Percentiles rank a stretch among this genome's conserved stretches.
These are phyloP conservation scores for Curvularia eragrostidis DNA, from an alignment of 2,329 filamentous ascomycete species.

Conservation along the genomic window DNA sequence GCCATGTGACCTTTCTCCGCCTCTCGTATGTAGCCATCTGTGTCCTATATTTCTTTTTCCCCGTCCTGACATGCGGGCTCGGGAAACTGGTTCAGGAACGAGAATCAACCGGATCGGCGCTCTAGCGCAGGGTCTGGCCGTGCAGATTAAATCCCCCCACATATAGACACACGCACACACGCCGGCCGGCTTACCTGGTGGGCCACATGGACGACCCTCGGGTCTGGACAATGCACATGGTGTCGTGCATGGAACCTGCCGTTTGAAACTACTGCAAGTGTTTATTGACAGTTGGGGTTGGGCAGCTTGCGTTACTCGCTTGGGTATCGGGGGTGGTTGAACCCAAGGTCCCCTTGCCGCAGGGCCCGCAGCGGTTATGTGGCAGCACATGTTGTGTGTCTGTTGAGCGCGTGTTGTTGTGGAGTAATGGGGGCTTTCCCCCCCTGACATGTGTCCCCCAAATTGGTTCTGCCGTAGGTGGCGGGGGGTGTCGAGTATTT, in stretches of 20 bases:
- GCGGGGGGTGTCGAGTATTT: background rate
- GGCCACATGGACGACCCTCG: background rate
- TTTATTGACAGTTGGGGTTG: conserved; percentile 14
- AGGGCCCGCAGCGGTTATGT: conserved; percentile 2
- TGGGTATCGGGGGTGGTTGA: background rate
- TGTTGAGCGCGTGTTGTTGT: background rate
- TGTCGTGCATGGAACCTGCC: conserved; percentile 12
- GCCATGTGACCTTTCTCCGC: background rate
- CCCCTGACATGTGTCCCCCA: background rate
- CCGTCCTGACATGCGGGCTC: background rate
- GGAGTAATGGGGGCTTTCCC: background rate
- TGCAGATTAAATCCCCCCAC: conserved; percentile 9
- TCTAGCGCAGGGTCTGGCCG: conserved; percentile 12
- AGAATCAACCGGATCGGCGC: conserved; percentile 2
- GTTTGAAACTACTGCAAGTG: conserved; percentile 18
- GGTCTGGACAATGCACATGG: conserved; percentile 8
- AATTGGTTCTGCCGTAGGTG: background rate
- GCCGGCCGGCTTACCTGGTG: background rate
- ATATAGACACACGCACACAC: background rate
- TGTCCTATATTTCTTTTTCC: background rate
- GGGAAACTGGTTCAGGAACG: conserved; percentile 3
- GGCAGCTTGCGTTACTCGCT: background rate
- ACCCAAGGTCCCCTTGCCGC: background rate
- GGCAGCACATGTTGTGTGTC: background rate
- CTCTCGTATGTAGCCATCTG: no score